These are phyloP conservation scores for Hypoxylon rubiginosum DNA, from an alignment of 2,329 filamentous ascomycete species.

Conservation along the genomic window DNA sequence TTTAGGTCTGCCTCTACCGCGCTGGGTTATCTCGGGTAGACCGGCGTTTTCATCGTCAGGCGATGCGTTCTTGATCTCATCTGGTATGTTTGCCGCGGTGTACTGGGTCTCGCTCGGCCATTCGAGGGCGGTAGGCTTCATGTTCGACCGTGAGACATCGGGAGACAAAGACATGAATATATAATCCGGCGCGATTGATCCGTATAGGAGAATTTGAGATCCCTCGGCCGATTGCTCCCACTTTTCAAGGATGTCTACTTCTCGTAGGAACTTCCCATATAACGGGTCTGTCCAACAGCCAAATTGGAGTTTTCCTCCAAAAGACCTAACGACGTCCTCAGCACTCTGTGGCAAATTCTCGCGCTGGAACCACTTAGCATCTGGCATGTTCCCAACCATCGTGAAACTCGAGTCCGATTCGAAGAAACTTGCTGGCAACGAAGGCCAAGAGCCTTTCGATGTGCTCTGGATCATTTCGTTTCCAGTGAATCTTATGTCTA, in stretches of 20 bases:
- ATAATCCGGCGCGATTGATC: conserved; percentile 54
- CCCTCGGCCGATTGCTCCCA: conserved; percentile 62
- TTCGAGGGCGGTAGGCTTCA: conserved; percentile 48
- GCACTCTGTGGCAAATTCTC: conserved; percentile 45
- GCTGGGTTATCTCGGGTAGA: conserved; percentile 30
- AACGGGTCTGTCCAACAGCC: conserved; percentile 40
- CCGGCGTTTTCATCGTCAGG: conserved; percentile 52
- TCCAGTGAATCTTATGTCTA: conserved; percentile 12
- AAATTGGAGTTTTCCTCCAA: conserved; percentile 31
- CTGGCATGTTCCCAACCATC: conserved; percentile 31
- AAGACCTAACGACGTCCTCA: conserved; percentile 43
- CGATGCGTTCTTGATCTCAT: conserved; percentile 51
- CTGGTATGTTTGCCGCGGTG: conserved; percentile 58
- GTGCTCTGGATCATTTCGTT: conserved; percentile 20
- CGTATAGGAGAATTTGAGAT: conserved; percentile 51
- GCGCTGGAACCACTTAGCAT: conserved; percentile 34
- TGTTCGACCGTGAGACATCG: conserved; percentile 41
- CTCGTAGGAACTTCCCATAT: conserved; percentile 47
- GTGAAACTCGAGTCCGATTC: conserved; percentile 32
- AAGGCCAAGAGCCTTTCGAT: conserved; percentile 33
- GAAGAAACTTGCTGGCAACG: conserved; percentile 29
- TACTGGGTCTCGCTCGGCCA: conserved; percentile 59
- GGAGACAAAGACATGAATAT: conserved; percentile 57
- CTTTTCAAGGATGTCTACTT: conserved; percentile 56
- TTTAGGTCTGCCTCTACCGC: conserved; percentile 22